phyloP scores from a whole-genome alignment of 306 rosid genomes.

The Oemleria cerasiformis region DNA sequence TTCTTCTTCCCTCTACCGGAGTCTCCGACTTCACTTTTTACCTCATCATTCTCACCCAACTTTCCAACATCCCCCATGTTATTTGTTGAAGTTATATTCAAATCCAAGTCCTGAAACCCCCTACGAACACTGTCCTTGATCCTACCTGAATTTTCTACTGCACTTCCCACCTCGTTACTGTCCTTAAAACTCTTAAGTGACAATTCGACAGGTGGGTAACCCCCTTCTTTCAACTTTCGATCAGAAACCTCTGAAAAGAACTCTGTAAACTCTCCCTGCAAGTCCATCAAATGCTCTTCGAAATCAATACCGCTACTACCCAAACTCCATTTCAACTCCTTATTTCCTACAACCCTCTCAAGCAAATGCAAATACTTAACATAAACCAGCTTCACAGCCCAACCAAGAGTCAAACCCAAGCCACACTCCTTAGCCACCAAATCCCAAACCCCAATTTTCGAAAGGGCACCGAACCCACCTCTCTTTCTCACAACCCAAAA shows the following conservation, averaged over 20 bases:
- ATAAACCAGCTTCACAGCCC: conserved; percentile 49
- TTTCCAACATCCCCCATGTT: background rate
- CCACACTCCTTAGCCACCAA: conserved; percentile 59
- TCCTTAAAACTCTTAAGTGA: conserved; percentile 19
- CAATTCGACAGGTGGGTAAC: background rate
- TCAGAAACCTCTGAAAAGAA: conserved; percentile 22
- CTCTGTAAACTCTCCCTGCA: conserved; percentile 39
- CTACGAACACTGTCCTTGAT: conserved; percentile 17
- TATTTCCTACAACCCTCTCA: conserved; percentile 37
- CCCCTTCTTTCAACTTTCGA: conserved; percentile 25
- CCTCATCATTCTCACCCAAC: conserved; percentile 6
- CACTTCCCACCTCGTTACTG: conserved; percentile 29
- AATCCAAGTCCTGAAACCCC: conserved; percentile 25
- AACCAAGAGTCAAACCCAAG: conserved; percentile 38
- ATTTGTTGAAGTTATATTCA: background rate
- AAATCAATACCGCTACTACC: conserved; percentile 36
- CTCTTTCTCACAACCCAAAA: conserved; percentile 63
- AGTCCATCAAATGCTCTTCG: conserved; percentile 43
- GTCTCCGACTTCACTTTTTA: conserved; percentile 24
- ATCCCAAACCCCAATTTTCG: conserved; percentile 50
- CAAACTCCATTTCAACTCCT: conserved; percentile 39
- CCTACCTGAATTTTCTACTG: background rate
- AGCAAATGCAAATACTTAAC: conserved; percentile 50
- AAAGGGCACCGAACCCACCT: conserved; percentile 64
- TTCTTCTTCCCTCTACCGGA: conserved; percentile 23